Percentiles rank a stretch among this genome's conserved stretches.
Evolutionary conservation across 495 filamentous ascomycete species (phyloP).

Genomic region (Baudoinia panamericana): DNA sequence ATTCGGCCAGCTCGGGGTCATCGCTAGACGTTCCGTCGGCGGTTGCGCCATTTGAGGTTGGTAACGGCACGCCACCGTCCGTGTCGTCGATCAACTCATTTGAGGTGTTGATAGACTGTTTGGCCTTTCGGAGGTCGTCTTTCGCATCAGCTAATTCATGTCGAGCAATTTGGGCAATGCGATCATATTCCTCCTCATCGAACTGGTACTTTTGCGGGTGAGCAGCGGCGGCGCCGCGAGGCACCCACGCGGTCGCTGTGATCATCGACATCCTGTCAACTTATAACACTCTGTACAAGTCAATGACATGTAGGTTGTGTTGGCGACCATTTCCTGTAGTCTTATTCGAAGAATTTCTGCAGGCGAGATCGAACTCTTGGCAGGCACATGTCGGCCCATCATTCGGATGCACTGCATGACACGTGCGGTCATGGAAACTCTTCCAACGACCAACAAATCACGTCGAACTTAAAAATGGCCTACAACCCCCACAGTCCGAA

Average conservation of each 20-base stretch:
- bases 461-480: not conserved
- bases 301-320: no score
- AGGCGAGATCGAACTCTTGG: not conserved
- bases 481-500: not conserved
- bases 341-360: not conserved
- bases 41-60: not conserved
- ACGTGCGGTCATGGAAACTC: no score
- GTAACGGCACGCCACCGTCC: not conserved
- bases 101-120: conserved; percentile 3
- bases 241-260: conserved; percentile 86
- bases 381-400: no score
- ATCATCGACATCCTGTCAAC: conserved; percentile 66
- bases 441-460: not conserved
- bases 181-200: conserved; percentile 80
- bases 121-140: conserved; percentile 64
- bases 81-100: conserved; percentile 17
- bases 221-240: conserved; percentile 79
- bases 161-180: conserved; percentile 80
- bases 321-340: no score
- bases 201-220: conserved; percentile 85
- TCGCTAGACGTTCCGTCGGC: conserved; percentile 36
- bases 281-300: not conserved
- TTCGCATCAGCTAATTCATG: conserved; percentile 86
- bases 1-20: conserved; percentile 86
- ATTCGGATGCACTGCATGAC: no score